Base-by-base conservation (phyloP, 768 basidiomycete genomes). In the Rhodosporidiobolus odoratus region DNA sequence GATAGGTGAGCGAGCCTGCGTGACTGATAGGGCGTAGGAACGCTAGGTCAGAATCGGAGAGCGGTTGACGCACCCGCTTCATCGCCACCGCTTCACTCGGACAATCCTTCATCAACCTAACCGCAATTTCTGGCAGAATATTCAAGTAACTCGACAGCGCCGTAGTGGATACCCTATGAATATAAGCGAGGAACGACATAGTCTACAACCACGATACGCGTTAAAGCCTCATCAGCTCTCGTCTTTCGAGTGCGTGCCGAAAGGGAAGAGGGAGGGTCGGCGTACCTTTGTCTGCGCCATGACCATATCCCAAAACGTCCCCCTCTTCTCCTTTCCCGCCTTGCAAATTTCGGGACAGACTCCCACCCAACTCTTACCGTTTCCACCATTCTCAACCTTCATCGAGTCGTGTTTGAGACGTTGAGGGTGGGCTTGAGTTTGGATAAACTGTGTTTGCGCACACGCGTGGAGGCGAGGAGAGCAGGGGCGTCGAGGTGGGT, bases 71-170 rank as follows among this genome's bases (percentile, higher is more conserved):
- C 89, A 92, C 80, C 58, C 95, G 84, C 27, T 91, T 84, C 70
- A 75, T 75, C 15, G 86, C 82, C 21, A 92, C 88, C 15, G 88
- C 88, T 77, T 89, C 91, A 0, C 89, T 84, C 47, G 96, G 94
- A 77, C 93, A 93, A 78, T 98, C 94, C 78, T 96, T 90, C 58
- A 98, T 83, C 40, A 98, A 82, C n/a, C 96, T 85, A 41, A 98
- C 81, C 37, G 89, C 87, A 30, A 87, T 86, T 60, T 89, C 81
- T 40, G 93, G 87, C 34, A 98, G 84, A 8, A 84, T 86, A 77
- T 95, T 90, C 16, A 89, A 87, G 75, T 92, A 90, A 4, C 85
- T 82, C 50, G 89, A 86, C 65, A 87, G 84, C 58, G 88, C 85
- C 47, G 84, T 83, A n/a, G 80, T 80, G 56, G 83, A 81, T 77